phyloP scores from a whole-genome alignment of 169 alveolate species.

The Plasmodium chabaudi region DNA sequence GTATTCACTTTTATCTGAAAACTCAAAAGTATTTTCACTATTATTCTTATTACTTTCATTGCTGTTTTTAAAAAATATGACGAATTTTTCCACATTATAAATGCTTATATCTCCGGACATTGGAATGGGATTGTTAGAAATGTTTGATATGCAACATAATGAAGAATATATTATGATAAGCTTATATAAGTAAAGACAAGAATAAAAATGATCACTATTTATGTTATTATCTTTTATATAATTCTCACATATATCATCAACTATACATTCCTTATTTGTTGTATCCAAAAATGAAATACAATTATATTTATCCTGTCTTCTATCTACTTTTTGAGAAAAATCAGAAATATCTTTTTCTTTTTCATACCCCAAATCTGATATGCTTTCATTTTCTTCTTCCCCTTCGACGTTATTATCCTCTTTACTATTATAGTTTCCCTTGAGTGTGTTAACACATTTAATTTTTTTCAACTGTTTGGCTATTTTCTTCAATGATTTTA shows the following conservation, averaged over 20 bases:
- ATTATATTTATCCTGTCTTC: no score
- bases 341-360: not conserved
- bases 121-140: constrained; percentile 17
- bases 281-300: constrained; percentile 2
- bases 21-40: not conserved
- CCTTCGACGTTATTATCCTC: not conserved
- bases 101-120: constrained; percentile 7
- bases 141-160: constrained; percentile 17
- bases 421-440: not conserved
- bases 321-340: no score
- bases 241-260: constrained; percentile 38
- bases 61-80: constrained; percentile 15
- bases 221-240: constrained; percentile 29
- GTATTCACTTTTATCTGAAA: constrained; percentile 37
- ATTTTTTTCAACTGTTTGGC: constrained; percentile 34
- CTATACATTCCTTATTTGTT: constrained; percentile 4
- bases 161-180: constrained; percentile 31
- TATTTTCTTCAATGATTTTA: constrained; percentile 50
- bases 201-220: constrained; percentile 24
- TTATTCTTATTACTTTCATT: not conserved
- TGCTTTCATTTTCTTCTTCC: not conserved
- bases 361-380: not conserved
- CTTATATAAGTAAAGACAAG: constrained; percentile 53
- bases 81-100: constrained; percentile 1
- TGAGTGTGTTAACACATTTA: not conserved